Conservation (phyloP, 2,329 filamentous ascomycete genomes). For the Botrytis byssoidea region DNA sequence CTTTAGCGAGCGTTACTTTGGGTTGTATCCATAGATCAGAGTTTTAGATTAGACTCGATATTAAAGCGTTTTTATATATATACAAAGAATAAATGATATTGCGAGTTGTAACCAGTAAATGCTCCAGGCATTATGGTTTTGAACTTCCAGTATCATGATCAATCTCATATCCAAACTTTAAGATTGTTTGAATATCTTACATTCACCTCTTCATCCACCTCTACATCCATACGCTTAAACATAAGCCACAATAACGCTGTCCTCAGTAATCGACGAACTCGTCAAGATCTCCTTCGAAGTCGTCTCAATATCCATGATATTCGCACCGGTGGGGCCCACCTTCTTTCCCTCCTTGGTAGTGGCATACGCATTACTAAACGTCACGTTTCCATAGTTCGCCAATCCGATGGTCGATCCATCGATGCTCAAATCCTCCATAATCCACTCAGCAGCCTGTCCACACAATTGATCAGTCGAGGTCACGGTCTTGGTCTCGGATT, state of each 20-base stretch:
- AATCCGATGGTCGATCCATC: constrained; percentile 43
- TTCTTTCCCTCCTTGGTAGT: not conserved
- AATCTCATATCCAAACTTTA: not conserved
- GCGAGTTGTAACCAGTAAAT: not conserved
- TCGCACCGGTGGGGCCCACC: not conserved
- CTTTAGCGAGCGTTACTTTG: not conserved
- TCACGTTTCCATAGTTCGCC: constrained; percentile 47
- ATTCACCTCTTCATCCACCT: not conserved
- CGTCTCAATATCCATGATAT: constrained; percentile 10
- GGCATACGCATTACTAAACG: constrained; percentile 40
- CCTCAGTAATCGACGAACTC: not conserved
- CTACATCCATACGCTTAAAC: not conserved
- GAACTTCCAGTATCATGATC: not conserved
- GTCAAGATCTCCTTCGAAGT: not conserved
- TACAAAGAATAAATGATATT: not conserved
- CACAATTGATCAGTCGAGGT: constrained; percentile 37
- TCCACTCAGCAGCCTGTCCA: constrained; percentile 52
- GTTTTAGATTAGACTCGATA: not conserved
- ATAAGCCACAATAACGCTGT: not conserved
- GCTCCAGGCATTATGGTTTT: not conserved
- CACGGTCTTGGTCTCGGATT: constrained; percentile 45
- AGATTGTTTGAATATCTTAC: not conserved
- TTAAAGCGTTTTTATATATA: not conserved
- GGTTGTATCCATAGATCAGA: not conserved
- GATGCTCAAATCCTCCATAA: constrained; percentile 49